phyloP scores from a whole-genome alignment of 2,329 filamentous ascomycete genomes.

The Fusarium scirpi region DNA sequence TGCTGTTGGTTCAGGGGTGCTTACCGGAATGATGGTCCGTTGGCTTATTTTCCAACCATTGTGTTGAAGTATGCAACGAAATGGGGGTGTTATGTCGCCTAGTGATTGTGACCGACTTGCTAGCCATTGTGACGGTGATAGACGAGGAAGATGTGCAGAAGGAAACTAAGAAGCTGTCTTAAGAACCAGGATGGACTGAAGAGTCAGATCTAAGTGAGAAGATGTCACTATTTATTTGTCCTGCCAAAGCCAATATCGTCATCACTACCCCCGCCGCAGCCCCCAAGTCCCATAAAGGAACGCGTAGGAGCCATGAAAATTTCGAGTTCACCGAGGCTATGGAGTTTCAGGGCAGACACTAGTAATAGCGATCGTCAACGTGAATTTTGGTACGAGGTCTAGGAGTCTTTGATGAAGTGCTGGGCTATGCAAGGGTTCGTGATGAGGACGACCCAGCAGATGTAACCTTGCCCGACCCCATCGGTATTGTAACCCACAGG shows the following conservation, averaged over 20 bases:
- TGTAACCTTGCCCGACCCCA: constrained; percentile 5
- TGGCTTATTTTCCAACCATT: not conserved
- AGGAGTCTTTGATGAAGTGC: not conserved
- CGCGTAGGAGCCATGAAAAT: constrained; percentile 1
- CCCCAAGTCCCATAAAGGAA: not conserved
- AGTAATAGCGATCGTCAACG: constrained; percentile 18
- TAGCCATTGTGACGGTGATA: constrained; percentile 7
- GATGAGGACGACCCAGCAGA: not conserved
- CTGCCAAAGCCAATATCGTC: not conserved
- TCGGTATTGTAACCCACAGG: not conserved
- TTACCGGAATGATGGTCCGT: constrained; percentile 29
- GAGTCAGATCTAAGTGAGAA: not conserved
- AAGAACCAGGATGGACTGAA: not conserved
- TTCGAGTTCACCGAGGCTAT: constrained; percentile 6
- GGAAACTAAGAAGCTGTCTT: not conserved
- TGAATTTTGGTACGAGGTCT: not conserved
- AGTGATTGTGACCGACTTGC: constrained; percentile 18
- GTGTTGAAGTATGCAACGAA: not conserved
- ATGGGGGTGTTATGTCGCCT: constrained; percentile 4
- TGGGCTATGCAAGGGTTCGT: constrained; percentile 1
- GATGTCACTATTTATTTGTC: constrained; percentile 22
- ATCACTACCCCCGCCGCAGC: not conserved
- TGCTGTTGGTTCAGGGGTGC: constrained; percentile 16
- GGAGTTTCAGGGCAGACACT: constrained; percentile 15
- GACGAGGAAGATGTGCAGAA: not conserved